A percentile compares a stretch with the other conserved stretches of the same genome.
Evolutionary conservation across 106 monocot genomes (phyloP).

Genomic region (Triglochin maritima): DNA sequence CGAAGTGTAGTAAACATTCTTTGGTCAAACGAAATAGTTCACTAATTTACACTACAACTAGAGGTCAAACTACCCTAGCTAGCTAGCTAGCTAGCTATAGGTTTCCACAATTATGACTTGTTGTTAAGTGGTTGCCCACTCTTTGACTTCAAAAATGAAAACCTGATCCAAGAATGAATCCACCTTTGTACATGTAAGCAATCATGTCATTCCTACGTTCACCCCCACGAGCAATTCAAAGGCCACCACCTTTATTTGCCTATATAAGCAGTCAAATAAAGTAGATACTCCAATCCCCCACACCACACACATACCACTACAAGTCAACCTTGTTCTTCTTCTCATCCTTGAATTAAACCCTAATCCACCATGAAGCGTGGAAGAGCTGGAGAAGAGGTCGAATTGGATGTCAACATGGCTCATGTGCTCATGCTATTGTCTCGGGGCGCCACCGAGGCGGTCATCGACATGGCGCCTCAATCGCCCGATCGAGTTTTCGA

Average conservation of each 20-base stretch:
- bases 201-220: neutral
- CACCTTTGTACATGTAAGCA: too few species aligned
- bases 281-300: neutral
- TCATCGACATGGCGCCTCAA: too few species aligned
- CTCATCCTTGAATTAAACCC: too few species aligned
- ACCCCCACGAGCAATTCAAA: neutral
- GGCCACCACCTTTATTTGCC: neutral
- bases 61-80: too few species aligned
- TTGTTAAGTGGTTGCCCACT: too few species aligned
- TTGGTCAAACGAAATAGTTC: too few species aligned
- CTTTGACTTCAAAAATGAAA: too few species aligned
- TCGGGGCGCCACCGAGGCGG: neutral
- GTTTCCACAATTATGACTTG: too few species aligned
- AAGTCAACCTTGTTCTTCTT: neutral
- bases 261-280: neutral
- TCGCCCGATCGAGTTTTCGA: constrained; percentile 13
- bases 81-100: too few species aligned
- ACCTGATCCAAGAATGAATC: too few species aligned
- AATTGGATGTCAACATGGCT: constrained; percentile 23
- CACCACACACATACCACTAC: neutral
- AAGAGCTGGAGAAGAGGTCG: constrained; percentile 18
- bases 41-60: too few species aligned
- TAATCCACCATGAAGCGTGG: constrained; percentile 14
- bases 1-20: too few species aligned
- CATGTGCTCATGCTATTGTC: constrained; percentile 32